Percentiles rank a stretch among this genome's conserved stretches.
Conservation (phyloP, 441 rosid genomes). For the Syzygium malaccense region DNA sequence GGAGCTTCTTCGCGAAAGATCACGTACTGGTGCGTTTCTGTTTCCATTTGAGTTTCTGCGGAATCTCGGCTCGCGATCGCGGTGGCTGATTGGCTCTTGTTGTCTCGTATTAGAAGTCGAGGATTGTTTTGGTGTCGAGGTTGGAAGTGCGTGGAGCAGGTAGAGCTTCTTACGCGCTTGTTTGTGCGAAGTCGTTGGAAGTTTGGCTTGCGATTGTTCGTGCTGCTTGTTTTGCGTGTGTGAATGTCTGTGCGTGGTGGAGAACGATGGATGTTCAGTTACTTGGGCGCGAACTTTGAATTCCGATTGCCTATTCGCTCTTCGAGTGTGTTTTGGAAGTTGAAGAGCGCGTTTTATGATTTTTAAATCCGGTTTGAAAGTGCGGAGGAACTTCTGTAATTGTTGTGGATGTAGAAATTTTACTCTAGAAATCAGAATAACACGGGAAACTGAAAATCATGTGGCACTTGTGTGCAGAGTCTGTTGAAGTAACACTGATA, state of each 20-base stretch:
- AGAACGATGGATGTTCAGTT: background rate
- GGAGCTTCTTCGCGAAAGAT: slow-evolving; percentile 45
- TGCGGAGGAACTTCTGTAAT: background rate
- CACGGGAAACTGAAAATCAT: background rate
- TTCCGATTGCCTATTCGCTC: background rate
- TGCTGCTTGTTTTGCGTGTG: background rate
- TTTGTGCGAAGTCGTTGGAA: background rate
- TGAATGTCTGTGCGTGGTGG: background rate
- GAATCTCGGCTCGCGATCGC: background rate
- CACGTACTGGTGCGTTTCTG: slow-evolving; percentile 40
- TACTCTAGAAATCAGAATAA: background rate
- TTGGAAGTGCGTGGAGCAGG: background rate
- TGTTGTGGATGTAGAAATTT: background rate
- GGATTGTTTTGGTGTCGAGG: background rate
- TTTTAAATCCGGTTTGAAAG: background rate
- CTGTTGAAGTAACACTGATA: background rate
- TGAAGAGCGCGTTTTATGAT: background rate
- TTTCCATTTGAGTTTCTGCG: background rate
- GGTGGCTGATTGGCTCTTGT: background rate
- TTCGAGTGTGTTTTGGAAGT: background rate
- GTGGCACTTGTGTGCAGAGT: background rate
- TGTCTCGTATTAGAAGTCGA: background rate
- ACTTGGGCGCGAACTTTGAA: background rate
- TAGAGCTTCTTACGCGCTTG: background rate
- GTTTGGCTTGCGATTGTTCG: background rate